phyloP scores from a whole-genome alignment of 2,329 filamentous ascomycete species.

The Fusarium goolgardi region DNA sequence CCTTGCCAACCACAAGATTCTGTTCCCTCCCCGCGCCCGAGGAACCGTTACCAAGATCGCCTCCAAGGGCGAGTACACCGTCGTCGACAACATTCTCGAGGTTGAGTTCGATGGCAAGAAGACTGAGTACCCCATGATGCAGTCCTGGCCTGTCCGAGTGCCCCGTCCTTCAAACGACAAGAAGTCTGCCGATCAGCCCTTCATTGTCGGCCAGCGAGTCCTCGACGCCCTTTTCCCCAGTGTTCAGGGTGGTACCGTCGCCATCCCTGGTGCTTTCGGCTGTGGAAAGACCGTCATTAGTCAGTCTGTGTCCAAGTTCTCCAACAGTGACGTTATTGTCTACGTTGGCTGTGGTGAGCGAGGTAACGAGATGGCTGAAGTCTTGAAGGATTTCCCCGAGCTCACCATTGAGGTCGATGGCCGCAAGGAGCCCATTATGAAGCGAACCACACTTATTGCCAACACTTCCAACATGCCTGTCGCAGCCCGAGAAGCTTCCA shows the following conservation, averaged over 20 bases:
- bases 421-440: conserved; percentile 99
- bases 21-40: conserved; percentile 88
- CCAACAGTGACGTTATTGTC: conserved; percentile 98
- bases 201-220: conserved; percentile 96
- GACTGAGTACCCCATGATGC: conserved; percentile 97
- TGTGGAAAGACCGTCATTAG: conserved; percentile 99
- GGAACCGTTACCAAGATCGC: conserved; percentile 94
- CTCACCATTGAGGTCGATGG: conserved; percentile 94
- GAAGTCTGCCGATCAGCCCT: conserved; percentile 86
- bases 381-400: conserved; percentile 99
- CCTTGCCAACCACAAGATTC: conserved; percentile 90
- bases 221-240: conserved; percentile 95
- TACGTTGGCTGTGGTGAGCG: conserved; percentile 94
- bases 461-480: conserved; percentile 99
- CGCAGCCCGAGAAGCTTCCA: conserved; percentile 96
- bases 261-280: conserved; percentile 97
- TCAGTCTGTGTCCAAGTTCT: conserved; percentile 99
- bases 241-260: conserved; percentile 97
- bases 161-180: conserved; percentile 93
- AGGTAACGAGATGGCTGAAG: conserved; percentile 99
- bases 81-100: conserved; percentile 93
- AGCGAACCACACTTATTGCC: conserved; percentile 97
- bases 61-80: conserved; percentile 90
- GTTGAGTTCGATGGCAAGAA: conserved; percentile 98
- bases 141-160: conserved; percentile 97